Base-by-base conservation (phyloP, 1,284 basidiomycete species). In the Ganoderma leucocontextum region DNA sequence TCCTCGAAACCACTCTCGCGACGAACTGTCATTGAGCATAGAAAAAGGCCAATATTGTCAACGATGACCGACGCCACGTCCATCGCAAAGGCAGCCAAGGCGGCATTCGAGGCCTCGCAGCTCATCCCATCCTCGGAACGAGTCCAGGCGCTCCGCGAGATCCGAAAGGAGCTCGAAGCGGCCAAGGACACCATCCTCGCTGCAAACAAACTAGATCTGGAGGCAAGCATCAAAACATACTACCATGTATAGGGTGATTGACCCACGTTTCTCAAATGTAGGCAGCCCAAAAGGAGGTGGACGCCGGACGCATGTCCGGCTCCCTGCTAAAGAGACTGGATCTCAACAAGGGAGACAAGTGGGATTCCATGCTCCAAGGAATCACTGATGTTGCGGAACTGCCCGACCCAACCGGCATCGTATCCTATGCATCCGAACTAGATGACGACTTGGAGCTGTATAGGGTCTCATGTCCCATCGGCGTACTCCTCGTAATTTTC, bases 401-500 rank as follows among this genome's bases (percentile, higher is more conserved):
- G 12, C 91, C 92, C 0, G 94, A 96, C 77, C 97, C 98, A 1
- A 95, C 92, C 2, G 97, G 96, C 8, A 83, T 87, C 41, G 91
- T 98, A 36, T 91, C 94, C 0, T 98, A 97, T 78, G 96, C 97
- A 0, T 91, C 90, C 22, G 87, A 94, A 75, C 84, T 99, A 36
- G 96, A 97, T 73, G 93, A 96, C 47, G 87, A 84, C 0, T 84
- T 99, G 17, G 94, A 98, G 75, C 86, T 99, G 15, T 97, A 98
- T 81, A 89, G 96, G 47, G 92, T 99, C 1, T 95, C 97, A 0
- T 99, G 97, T 79, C 97, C 98, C 0, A 98, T 99, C 71, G 98
- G 98, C 22, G 97, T 98, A 0, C 84, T 99, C 35, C 86, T 99
- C 60, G 95, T 99, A 73, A 98, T 99, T 73, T 99, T 99, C 74